Base-by-base conservation (phyloP, 257 asterid genomes). In the Nicotiana tabacum region DNA sequence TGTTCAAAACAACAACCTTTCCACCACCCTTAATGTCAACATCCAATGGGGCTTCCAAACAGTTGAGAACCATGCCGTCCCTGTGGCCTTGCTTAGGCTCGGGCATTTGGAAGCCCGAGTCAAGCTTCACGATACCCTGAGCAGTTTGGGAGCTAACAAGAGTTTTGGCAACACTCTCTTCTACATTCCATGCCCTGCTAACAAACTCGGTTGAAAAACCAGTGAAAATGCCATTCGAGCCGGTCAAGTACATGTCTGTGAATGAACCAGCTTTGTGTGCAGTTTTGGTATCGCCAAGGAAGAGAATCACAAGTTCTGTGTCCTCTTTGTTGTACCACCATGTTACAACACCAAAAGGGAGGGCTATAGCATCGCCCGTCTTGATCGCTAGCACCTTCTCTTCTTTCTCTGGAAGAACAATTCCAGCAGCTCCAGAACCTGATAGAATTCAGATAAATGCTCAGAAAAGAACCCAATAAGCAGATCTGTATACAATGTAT, bases 291-390 rank as follows among this genome's bases (percentile, higher is more conserved):
- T 92, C 93, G 2, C 97, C 97, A 29, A 93, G 89, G 87, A 93
- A 93, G 84, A 93, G 96, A 81, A 93, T 80, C 1, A 89, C 94
- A 2, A 92, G 90, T 12, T 93, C 97, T 1, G 93, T 53, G n/a
- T 92, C 98, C 17, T 90, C 93, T 78, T 92, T 91, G 96, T 95
- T 95, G 90, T 89, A 91, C 94, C 95, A 93, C 97, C 98, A 95
- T 58, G 95, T 90, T 33, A 91, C 94, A 6, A 91, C 96, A 3
- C 98, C 98, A 76, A 95, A 95, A 21, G 98, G 98, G 16, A 95
- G 89, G 57, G 98, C 98, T 48, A 95, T 83, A 46, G 98, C 89
- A 30, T 95, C 98, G 7, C 98, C 98, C 85, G 87, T 91, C 92
- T 93, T 95, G 81, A 95, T 93, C n/a, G 97, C 87, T 4, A 93